Conservation (phyloP, 1,284 basidiomycete genomes). For the Chiua sp. region DNA sequence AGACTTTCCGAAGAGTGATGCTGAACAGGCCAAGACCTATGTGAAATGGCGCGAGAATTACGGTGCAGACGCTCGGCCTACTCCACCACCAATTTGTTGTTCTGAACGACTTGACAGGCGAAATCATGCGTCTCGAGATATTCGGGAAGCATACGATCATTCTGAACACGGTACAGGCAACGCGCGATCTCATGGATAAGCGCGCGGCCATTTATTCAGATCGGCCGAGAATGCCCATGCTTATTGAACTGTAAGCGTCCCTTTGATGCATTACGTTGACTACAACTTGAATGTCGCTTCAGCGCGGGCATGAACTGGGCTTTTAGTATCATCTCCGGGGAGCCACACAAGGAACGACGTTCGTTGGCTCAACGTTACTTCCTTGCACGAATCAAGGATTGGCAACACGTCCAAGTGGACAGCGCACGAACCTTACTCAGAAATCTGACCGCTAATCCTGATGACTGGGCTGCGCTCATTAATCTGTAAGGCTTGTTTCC, state of each 20-base stretch:
- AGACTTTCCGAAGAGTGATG: neutral
- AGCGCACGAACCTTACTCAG: neutral
- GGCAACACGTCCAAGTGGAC: conserved; percentile 14
- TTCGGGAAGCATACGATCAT: conserved; percentile 8
- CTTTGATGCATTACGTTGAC: neutral
- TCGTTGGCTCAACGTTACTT: conserved; percentile 18
- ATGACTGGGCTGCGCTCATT: conserved; percentile 10
- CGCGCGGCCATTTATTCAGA: conserved; percentile 18
- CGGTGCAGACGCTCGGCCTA: neutral
- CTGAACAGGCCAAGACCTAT: neutral
- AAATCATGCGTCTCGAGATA: conserved; percentile 7
- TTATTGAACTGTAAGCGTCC: conserved; percentile 11
- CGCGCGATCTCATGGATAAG: conserved; percentile 20
- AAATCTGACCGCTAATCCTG: neutral
- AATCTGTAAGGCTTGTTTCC: conserved; percentile 6
- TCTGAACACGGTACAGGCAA: conserved; percentile 4
- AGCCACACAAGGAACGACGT: conserved; percentile 3
- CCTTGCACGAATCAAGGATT: conserved; percentile 14
- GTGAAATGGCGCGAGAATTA: conserved; percentile 14
- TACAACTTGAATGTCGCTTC: neutral
- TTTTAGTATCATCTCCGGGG: neutral
- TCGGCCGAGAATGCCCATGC: conserved; percentile 16
- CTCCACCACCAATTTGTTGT: neutral
- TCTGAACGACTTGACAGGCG: conserved; percentile 2
- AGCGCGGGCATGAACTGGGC: conserved; percentile 15